Base-by-base conservation (phyloP, 805 yeast species). In the Saccharomycodes ludwigii region DNA sequence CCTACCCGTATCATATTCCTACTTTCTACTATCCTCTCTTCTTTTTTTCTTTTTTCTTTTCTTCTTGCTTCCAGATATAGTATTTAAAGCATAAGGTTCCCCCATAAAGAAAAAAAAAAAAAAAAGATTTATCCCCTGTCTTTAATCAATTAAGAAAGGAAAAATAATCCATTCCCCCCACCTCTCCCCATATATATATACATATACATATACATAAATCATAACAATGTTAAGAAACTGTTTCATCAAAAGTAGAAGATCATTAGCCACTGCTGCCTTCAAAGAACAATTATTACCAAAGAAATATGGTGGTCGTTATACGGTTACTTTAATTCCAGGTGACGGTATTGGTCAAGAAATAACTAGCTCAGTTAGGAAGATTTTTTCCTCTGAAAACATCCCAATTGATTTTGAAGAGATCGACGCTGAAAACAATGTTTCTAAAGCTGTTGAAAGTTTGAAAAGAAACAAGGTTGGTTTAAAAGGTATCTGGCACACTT, bases 291-390 rank as follows among this genome's bases (percentile, higher is more conserved):
- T 70, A 41, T 66, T 81, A 50, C 93, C 94, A 50, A 83, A 83
- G 66, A 80, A 82, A 63, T 85, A 83, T 64, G 97, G 97, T 47
- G 95, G 95, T 40, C 77, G 77, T 56, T 86, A 73, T 69, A 81
- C 88, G 32, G 95, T 91, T 36, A 88, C 98, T 31, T 69, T 88
- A 57, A 78, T 88, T 47, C 97, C 97, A 37, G 95, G 98, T 63
- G 98, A 88, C 56, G 97, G 97, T 72, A 80, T 86, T 45, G 98
- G 98, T 60, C 78, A 77, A 54, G 95, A 86, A 66, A 82, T 86
- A 56, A 79, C 97, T 37, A 88, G 81, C 58, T 80, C 96, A 17
- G 98, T 88, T 39, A 76, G 80, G 59, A 73, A 83, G 45, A 81
- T 88, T 56, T 88, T 88, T 69, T 71, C 76, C 54, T 73, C 83